phyloP scores from a whole-genome alignment of 106 monocot species.

The Phalaenopsis equestris region DNA sequence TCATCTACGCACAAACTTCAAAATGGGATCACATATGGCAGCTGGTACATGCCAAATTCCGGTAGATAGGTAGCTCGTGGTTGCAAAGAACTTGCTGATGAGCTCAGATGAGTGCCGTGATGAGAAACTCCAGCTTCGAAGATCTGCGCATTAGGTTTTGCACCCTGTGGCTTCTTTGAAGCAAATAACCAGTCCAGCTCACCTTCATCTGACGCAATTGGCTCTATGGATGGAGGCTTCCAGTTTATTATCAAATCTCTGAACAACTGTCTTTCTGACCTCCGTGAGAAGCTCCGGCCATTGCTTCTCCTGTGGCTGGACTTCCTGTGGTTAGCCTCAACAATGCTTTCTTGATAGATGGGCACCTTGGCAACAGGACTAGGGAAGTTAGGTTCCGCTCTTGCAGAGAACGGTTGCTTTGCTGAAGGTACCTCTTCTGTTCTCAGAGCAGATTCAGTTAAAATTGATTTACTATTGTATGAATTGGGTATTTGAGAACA shows the following conservation, averaged over 20 bases:
- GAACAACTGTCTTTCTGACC: not conserved
- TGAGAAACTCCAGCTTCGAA: not conserved
- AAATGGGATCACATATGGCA: constrained; percentile 53
- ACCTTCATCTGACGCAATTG: not conserved
- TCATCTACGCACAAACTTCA: constrained; percentile 5
- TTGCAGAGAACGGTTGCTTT: too few relatives aligned
- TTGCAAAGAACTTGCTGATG: constrained; percentile 8
- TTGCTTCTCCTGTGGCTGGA: not conserved
- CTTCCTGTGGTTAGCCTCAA: too few relatives aligned
- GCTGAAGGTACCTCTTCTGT: too few relatives aligned
- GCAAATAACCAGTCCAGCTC: not conserved
- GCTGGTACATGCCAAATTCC: constrained; percentile 18
- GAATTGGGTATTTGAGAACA: too few relatives aligned
- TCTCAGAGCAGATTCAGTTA: too few relatives aligned
- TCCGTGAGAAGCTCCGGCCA: constrained; percentile 7
- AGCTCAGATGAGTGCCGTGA: not conserved
- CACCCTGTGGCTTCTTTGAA: too few relatives aligned
- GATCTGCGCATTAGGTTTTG: not conserved
- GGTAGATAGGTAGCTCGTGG: constrained; percentile 34
- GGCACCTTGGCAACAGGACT: too few relatives aligned
- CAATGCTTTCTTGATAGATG: too few relatives aligned
- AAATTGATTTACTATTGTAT: too few relatives aligned
- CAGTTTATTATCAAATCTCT: not conserved
- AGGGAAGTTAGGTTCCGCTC: too few relatives aligned
- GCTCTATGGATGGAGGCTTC: not conserved